Conservation (phyloP, 1,139 yeast genomes). For the Kodamaea sp. region DNA sequence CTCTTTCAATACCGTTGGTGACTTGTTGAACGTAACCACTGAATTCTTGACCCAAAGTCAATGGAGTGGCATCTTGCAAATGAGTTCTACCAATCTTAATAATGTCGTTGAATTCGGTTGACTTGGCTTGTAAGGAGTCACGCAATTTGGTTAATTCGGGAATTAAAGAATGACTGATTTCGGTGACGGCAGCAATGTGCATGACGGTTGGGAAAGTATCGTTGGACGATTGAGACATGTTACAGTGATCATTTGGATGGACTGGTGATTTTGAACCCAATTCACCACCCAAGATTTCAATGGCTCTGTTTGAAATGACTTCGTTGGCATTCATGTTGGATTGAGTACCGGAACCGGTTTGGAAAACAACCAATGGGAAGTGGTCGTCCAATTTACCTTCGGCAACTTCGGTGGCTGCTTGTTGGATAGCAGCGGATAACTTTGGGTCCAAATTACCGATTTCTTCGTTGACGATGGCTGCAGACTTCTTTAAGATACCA, state of each 20-base stretch:
- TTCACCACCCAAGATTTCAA: conserved; percentile 88
- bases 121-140: conserved; percentile 70
- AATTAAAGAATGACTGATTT: conserved; percentile 67
- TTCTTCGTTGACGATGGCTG: conserved; percentile 84
- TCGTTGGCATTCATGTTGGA: conserved; percentile 99
- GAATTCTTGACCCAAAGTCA: conserved; percentile 96
- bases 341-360: conserved; percentile 98
- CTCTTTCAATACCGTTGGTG: conserved; percentile 83
- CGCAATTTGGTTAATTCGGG: conserved; percentile 79
- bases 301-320: conserved; percentile 96
- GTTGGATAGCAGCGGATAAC: conserved; percentile 77
- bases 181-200: conserved; percentile 98
- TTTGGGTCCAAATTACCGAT: conserved; percentile 81
- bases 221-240: conserved; percentile 96
- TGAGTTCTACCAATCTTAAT: conserved; percentile 99
- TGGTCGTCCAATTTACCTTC: conserved; percentile 90
- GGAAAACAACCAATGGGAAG: conserved; percentile 97
- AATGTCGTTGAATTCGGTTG: conserved; percentile 79
- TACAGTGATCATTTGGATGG: conserved; percentile 97
- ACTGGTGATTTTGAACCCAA: conserved; percentile 90
- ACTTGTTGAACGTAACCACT: conserved; percentile 94
- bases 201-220: conserved; percentile 99
- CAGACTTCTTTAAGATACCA: conserved; percentile 90
- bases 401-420: conserved; percentile 93
- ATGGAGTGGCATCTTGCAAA: conserved; percentile 97